phyloP scores from a whole-genome alignment of 2,329 filamentous ascomycete species.

The Cercospora zeae-maydis region DNA sequence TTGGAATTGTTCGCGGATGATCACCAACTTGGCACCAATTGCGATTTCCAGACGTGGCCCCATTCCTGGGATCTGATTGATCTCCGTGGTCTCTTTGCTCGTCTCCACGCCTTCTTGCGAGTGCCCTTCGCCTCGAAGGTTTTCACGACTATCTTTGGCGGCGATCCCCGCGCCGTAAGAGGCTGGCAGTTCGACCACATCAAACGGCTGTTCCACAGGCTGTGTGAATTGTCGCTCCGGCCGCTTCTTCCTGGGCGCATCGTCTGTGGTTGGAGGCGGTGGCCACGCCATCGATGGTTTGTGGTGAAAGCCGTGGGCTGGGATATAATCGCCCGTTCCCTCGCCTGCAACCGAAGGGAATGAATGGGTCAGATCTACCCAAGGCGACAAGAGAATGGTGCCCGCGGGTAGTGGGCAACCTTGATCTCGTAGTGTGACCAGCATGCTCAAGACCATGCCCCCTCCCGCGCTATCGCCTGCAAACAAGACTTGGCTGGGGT shows the following conservation, averaged over 20 bases:
- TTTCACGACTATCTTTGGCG: slow-evolving; percentile 16
- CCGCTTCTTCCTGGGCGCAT: slow-evolving; percentile 22
- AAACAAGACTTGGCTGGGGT: slow-evolving; percentile 76
- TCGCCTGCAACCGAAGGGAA: slow-evolving; percentile 82
- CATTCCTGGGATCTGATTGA: slow-evolving; percentile 26
- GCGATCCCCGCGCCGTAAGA: slow-evolving; percentile 16
- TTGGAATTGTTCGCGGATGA: slow-evolving; percentile 89
- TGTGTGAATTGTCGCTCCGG: slow-evolving; percentile 23
- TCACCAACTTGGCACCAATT: slow-evolving; percentile 66
- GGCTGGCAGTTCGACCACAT: slow-evolving; percentile 32
- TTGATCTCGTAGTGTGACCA: slow-evolving; percentile 78
- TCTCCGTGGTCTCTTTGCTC: slow-evolving; percentile 13
- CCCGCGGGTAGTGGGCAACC: slow-evolving; percentile 82
- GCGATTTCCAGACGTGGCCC: slow-evolving; percentile 56
- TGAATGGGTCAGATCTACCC: slow-evolving; percentile 93
- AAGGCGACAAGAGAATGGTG: slow-evolving; percentile 85
- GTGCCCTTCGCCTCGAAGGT: slow-evolving; percentile 15
- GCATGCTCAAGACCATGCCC: slow-evolving; percentile 77
- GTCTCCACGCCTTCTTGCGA: slow-evolving; percentile 15
- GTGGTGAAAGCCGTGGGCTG: slow-evolving; percentile 81
- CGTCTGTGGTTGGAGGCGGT: slow-evolving; percentile 76
- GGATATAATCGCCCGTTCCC: slow-evolving; percentile 80
- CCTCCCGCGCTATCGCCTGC: slow-evolving; percentile 92
- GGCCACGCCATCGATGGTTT: slow-evolving; percentile 90
- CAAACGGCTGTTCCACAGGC: slow-evolving; percentile 24